A percentile compares a stretch with the other conserved stretches of the same genome.
These are phyloP conservation scores for Aspergillus asperescens DNA, from an alignment of 495 filamentous ascomycete species.

Conservation along the genomic window DNA sequence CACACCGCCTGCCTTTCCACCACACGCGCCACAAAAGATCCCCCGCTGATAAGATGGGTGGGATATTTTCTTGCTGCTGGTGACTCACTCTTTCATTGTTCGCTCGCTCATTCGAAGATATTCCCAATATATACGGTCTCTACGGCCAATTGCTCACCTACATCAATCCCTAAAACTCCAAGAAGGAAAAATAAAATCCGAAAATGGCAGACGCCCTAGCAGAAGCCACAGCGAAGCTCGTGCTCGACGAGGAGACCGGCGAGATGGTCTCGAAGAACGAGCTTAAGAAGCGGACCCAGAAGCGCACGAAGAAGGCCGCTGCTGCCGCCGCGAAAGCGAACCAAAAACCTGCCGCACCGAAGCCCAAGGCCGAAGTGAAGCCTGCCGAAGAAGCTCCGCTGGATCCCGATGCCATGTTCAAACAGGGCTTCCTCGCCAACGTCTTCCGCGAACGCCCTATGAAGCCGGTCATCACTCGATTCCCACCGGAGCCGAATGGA, in stretches of 20 bases:
- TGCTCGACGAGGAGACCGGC: conserved; percentile 60
- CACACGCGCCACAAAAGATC: background rate
- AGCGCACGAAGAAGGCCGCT: conserved; percentile 56
- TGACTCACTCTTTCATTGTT: background rate
- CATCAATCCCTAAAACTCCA: too few relatives aligned
- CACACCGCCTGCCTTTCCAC: background rate
- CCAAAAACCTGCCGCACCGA: conserved; percentile 27
- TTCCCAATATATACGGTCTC: background rate
- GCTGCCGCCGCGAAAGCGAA: conserved; percentile 31
- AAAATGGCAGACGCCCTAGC: conserved; percentile 53
- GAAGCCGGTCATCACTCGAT: conserved; percentile 67
- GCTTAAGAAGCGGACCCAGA: conserved; percentile 61
- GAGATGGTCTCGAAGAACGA: conserved; percentile 63
- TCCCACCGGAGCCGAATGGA: conserved; percentile 82
- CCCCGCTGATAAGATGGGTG: conserved; percentile 1
- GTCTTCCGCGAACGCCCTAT: conserved; percentile 71
- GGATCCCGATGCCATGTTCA: conserved; percentile 75
- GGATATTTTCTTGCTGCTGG: background rate
- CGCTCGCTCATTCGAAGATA: background rate
- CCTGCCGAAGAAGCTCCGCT: conserved; percentile 37
- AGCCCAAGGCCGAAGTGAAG: conserved; percentile 26
- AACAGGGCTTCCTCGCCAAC: conserved; percentile 72
- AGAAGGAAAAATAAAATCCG: background rate
- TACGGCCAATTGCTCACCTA: background rate
- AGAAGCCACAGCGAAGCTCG: conserved; percentile 51